Base-by-base conservation (phyloP, 352 stramenopile species). In the Hyaloperonospora brassicae region DNA sequence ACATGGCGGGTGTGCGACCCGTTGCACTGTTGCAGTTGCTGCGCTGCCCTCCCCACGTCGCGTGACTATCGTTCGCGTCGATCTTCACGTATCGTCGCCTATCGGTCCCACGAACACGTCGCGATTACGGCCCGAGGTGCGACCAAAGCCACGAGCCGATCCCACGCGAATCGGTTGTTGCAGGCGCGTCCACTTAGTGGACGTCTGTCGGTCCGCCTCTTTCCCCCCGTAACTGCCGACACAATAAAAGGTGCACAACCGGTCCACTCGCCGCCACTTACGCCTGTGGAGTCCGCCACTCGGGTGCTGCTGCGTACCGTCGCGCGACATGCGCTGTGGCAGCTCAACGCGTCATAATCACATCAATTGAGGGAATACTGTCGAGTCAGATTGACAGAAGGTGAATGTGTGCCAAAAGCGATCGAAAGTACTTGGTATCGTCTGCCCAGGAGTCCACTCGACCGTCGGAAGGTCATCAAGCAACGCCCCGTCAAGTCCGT, bases 271-370 rank as follows among this genome's bases (percentile, higher is more conserved):
- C 21, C 13, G n/a, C n/a, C 30, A 57, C 31, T 57, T 34, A 57
- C 51, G 42, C 41, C 50, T 31, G 2, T 22, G 21, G 35, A 7
- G n/a, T 27, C 50, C 52, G 52, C 8, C 31, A n/a, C n/a, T n/a
- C 66, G 69, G 60, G 49, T 57, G 14, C 61, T 45, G 46, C 56
- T 66, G 57, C 54, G 63, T 47, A 64, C 61, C 60, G 59, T 72
- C 14, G 52, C 51, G 39, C 57, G 69, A 25, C 51, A 68, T 38
- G 46, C 22, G 34, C 52, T 58, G 2, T 61, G 59, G 31, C 55
- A 62, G 27, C 10, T 50, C 5, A 17, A 48, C 38, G n/a, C 22
- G 22, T 17, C 5, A 44, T 17, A 14, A 11, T 31, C 27, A 31
- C 27, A 7, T 31, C 27, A 31, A 31, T n/a, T n/a, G n/a, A n/a